phyloP scores from a whole-genome alignment of 345 rosid genomes.

The Adansonia digitata region DNA sequence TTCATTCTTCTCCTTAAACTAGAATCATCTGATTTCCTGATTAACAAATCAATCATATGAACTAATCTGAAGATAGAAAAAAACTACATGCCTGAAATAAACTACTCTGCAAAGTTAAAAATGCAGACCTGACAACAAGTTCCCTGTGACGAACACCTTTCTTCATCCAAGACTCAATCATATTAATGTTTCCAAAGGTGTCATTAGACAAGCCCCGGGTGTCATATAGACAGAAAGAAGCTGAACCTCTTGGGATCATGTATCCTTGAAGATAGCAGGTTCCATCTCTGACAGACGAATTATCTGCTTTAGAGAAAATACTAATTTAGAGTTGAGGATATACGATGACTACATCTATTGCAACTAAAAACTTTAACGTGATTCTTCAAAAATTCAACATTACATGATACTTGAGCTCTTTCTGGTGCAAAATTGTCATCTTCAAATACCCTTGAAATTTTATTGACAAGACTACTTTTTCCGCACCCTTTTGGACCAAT shows the following conservation, averaged over 20 bases:
- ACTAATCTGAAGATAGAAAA: not conserved
- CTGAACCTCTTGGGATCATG: slow-evolving; percentile 58
- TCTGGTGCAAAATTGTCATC: slow-evolving; percentile 50
- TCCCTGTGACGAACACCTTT: slow-evolving; percentile 59
- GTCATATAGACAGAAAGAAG: slow-evolving; percentile 65
- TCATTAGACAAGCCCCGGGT: slow-evolving; percentile 49
- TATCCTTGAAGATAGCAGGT: slow-evolving; percentile 69
- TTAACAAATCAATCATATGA: slow-evolving; percentile 15
- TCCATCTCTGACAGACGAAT: slow-evolving; percentile 44
- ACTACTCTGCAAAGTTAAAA: not conserved
- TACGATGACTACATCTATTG: not conserved
- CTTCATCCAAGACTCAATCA: slow-evolving; percentile 55
- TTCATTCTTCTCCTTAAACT: slow-evolving; percentile 38
- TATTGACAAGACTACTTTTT: slow-evolving; percentile 78
- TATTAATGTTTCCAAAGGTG: slow-evolving; percentile 34
- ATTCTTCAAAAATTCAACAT: not conserved
- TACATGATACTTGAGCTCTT: slow-evolving; percentile 89
- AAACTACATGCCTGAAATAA: not conserved
- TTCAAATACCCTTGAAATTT: slow-evolving; percentile 57
- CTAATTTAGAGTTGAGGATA: not conserved
- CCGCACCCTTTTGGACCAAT: slow-evolving; percentile 84
- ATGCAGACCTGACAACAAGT: slow-evolving; percentile 49
- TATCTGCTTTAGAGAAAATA: slow-evolving; percentile 32
- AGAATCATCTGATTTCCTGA: slow-evolving; percentile 54
- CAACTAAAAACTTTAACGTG: not conserved